Conservation (phyloP, 2,329 filamentous ascomycete species). For the Fusarium circinatum region DNA sequence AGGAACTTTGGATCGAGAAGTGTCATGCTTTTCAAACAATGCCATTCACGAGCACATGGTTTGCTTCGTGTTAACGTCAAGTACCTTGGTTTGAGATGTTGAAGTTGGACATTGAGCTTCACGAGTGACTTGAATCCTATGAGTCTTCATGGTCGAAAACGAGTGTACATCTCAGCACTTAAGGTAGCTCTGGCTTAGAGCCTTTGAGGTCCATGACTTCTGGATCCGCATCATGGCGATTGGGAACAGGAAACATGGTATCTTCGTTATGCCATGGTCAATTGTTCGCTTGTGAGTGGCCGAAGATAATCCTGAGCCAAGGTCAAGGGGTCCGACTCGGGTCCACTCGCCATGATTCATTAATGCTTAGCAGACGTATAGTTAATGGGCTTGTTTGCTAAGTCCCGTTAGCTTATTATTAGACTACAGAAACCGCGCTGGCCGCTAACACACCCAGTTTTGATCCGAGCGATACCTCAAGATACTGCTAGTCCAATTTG, state of each 20-base stretch:
- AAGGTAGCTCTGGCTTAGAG: not conserved
- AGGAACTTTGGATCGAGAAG: not conserved
- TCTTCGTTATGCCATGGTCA: conserved; percentile 18
- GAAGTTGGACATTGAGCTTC: not conserved
- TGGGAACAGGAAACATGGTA: not conserved
- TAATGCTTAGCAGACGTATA: not conserved
- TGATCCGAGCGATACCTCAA: not conserved
- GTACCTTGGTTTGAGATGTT: not conserved
- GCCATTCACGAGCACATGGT: not conserved
- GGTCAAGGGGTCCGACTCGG: conserved; percentile 1
- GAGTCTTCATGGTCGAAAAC: not conserved
- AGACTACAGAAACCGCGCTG: not conserved
- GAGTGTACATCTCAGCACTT: not conserved
- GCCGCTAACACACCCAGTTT: not conserved
- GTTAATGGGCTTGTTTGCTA: not conserved
- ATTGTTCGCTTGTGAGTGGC: conserved; percentile 24
- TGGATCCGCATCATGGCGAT: not conserved
- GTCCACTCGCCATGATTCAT: not conserved
- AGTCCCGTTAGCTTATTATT: conserved; percentile 1
- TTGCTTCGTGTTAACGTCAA: not conserved
- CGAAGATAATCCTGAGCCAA: not conserved
- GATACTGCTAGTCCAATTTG: not conserved
- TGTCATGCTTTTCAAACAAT: not conserved
- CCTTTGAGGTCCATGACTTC: not conserved
- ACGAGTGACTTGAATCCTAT: not conserved